Evolutionary conservation across 2,329 filamentous ascomycete species (phyloP).

Genomic region (Graphilbum ipis-grandicollis): DNA sequence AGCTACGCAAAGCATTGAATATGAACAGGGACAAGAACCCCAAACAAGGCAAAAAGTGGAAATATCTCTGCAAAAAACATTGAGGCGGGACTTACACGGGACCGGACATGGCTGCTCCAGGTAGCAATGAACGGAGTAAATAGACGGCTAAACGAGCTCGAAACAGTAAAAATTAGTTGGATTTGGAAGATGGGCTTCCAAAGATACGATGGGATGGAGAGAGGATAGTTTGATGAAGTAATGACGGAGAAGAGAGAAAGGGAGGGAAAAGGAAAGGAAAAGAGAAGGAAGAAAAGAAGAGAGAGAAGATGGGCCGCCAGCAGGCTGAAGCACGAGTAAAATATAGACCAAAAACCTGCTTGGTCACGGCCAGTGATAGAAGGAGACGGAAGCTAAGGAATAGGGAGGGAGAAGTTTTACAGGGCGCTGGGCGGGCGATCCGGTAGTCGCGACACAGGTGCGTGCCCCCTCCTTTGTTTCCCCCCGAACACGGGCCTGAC

Average conservation of each 20-base stretch:
- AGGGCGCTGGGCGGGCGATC: too few relatives aligned
- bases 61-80: background rate
- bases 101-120: slow-evolving; percentile 36
- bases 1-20: background rate
- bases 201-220: background rate
- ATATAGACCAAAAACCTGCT: slow-evolving; percentile 4
- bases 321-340: slow-evolving; percentile 1
- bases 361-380: background rate
- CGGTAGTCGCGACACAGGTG: too few relatives aligned
- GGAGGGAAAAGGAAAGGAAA: background rate
- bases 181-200: background rate
- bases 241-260: background rate
- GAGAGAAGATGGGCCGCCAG: background rate
- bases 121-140: background rate
- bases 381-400: background rate
- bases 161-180: background rate
- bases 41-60: slow-evolving; percentile 3
- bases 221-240: background rate
- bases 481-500: too few relatives aligned
- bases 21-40: background rate
- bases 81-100: slow-evolving; percentile 41
- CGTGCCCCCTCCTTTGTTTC: too few relatives aligned
- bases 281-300: background rate
- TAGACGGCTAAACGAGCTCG: background rate
- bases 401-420: background rate